Evolutionary conservation across 805 yeast species (phyloP), one percentile per base, ranked within the genome.

Genomic region (Starmerella apicola): DNA sequence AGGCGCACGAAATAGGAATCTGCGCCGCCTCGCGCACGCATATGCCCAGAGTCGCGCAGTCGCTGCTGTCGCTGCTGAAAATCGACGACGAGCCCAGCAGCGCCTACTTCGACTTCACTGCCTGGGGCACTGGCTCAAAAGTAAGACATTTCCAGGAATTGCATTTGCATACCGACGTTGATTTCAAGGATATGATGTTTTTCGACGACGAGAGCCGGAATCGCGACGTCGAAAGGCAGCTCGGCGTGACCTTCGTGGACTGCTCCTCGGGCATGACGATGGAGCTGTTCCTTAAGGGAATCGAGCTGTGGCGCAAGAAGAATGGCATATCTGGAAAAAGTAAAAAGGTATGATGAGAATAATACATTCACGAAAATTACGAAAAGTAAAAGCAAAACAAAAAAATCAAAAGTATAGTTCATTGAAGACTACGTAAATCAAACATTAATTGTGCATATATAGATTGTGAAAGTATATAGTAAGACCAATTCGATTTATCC

Each of bases 121-220:
- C 53, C 2, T 57, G 60, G 59, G 64, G 64, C 6, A 68, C 66
- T 15, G 72, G 69, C 10, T 69, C 64, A 20, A 64, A 74, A 45
- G 59, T 72, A 18, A 65, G 64, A 21, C 85, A 79, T 53, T 74
- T 81, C 28, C 52, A 54, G 15, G 57, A 58, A 36, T 67, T 78
- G 16, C 62, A 75, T 4, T 59, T 65, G 37, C 66, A 65, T 10
- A 59, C 77, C 16, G 66, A 67, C 12, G 58, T 73, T 8, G 64
- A 64, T 19, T 66, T 54, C 29, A 47, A 58, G 4, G 76, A 76
- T 29, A 67, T 81, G 62, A 58, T 68, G n/a, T 61, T 81, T 41
- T 84, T 74, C 52, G 95, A 84, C 54, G 95, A 84, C 56, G 95
- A 84, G 57, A 52, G 61, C 40, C 66, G 95, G 47, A 84, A 84